Percentiles rank a stretch among this genome's conserved stretches.
phyloP scores from a whole-genome alignment of 176 grass and related monocot species.

The Microstegium vimineum region DNA sequence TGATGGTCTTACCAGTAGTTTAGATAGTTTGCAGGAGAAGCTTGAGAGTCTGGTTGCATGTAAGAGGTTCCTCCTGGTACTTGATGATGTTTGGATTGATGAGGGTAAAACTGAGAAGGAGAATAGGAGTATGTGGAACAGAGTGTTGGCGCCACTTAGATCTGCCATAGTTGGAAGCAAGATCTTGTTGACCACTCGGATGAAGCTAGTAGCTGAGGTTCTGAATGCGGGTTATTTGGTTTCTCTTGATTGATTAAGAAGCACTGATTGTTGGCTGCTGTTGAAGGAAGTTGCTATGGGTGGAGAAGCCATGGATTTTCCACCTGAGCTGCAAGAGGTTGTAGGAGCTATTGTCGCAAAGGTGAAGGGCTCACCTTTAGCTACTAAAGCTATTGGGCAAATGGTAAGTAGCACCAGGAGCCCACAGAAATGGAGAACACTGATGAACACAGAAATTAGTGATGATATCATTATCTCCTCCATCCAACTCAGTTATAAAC shows the following conservation, averaged over 20 bases:
- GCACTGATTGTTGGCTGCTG: constrained; percentile 27
- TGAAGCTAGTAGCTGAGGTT: constrained; percentile 28
- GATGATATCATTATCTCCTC: constrained; percentile 33
- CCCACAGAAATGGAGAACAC: constrained; percentile 29
- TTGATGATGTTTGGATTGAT: constrained; percentile 60
- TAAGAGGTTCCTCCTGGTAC: constrained; percentile 49
- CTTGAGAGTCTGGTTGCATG: background rate
- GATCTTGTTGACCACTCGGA: constrained; percentile 52
- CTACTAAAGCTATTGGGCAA: constrained; percentile 36
- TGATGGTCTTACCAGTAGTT: background rate
- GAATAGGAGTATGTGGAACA: constrained; percentile 34
- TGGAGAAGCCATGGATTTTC: background rate
- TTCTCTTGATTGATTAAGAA: constrained; percentile 20
- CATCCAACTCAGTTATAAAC: constrained; percentile 45
- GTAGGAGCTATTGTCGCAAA: constrained; percentile 20
- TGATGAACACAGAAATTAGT: constrained; percentile 32
- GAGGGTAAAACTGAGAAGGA: constrained; percentile 15
- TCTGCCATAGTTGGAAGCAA: constrained; percentile 25
- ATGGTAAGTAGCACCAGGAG: constrained; percentile 36
- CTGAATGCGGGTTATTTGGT: background rate
- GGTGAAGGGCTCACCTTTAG: constrained; percentile 46
- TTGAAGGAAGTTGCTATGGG: constrained; percentile 33
- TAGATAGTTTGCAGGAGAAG: constrained; percentile 21
- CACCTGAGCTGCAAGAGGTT: constrained; percentile 28
- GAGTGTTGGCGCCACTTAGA: constrained; percentile 29